Evolutionary conservation across 306 rosid genomes (phyloP).

Genomic region (Malus orientalis): DNA sequence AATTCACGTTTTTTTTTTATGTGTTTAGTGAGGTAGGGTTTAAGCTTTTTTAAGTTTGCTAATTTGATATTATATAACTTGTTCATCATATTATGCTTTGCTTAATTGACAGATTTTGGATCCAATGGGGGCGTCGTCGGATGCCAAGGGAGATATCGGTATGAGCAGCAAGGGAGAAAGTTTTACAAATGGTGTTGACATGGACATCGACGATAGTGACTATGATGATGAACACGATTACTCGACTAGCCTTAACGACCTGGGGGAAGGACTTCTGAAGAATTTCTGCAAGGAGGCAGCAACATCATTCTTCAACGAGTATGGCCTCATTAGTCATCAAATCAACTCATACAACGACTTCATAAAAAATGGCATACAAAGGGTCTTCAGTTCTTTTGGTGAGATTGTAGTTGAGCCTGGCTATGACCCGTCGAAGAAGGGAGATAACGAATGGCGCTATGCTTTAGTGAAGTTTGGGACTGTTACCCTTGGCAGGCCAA

Average conservation of each 20-base stretch:
- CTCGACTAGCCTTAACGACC: constrained; percentile 19
- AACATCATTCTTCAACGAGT: constrained; percentile 39
- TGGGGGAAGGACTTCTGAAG: constrained; percentile 28
- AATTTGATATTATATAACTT: not conserved
- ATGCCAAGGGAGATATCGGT: constrained; percentile 44
- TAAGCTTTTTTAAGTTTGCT: not conserved
- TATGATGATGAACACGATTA: constrained; percentile 21
- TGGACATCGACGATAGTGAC: constrained; percentile 28
- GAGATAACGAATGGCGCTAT: constrained; percentile 56
- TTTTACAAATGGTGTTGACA: constrained; percentile 9
- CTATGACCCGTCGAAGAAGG: constrained; percentile 82
- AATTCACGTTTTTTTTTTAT: not conserved
- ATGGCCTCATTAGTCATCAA: constrained; percentile 87
- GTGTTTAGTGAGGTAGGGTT: not conserved
- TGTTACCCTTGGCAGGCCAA: constrained; percentile 60
- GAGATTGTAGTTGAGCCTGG: constrained; percentile 66
- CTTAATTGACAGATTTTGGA: constrained; percentile 5
- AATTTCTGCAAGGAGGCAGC: constrained; percentile 51
- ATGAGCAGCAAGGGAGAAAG: constrained; percentile 46
- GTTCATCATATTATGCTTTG: not conserved
- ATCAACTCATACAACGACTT: constrained; percentile 73
- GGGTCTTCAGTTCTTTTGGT: constrained; percentile 54
- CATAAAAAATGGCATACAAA: constrained; percentile 41
- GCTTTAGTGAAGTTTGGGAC: constrained; percentile 71
- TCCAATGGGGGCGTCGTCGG: constrained; percentile 34